A percentile compares a stretch with the other conserved stretches of the same genome.
Evolutionary conservation across 2,329 filamentous ascomycete species (phyloP).

Genomic region (Aspergillus sp.): DNA sequence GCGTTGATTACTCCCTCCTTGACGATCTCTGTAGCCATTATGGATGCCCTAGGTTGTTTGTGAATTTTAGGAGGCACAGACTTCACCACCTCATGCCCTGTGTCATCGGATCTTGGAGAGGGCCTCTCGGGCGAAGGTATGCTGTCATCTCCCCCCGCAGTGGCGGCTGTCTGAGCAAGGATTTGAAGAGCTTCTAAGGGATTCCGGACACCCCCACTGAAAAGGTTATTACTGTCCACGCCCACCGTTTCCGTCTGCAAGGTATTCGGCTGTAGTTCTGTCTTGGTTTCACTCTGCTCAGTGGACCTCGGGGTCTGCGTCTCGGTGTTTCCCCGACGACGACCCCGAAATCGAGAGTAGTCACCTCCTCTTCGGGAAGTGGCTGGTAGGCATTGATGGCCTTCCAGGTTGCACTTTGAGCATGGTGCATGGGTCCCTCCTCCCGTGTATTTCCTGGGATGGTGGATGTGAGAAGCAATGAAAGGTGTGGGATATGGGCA

Average conservation of each 20-base stretch:
- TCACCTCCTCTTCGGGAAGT: constrained; percentile 15
- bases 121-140: too few species aligned
- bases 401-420: not conserved
- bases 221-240: not conserved
- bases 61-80: not conserved
- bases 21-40: not conserved
- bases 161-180: constrained; percentile 4
- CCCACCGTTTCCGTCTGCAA: too few species aligned
- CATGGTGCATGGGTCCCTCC: not conserved
- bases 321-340: not conserved
- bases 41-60: not conserved
- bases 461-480: not conserved
- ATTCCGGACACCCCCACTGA: not conserved
- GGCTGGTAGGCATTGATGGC: constrained; percentile 8
- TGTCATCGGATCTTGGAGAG: not conserved
- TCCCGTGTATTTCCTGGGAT: not conserved
- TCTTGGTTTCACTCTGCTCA: not conserved
- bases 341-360: constrained; percentile 3
- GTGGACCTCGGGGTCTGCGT: not conserved
- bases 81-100: too few species aligned
- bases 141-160: not conserved
- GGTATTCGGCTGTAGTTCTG: not conserved
- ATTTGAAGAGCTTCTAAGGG: constrained; percentile 10
- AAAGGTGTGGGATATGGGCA: not conserved
- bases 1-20: not conserved